Base-by-base conservation (phyloP, 805 yeast species). In the Blastobotrys americana region DNA sequence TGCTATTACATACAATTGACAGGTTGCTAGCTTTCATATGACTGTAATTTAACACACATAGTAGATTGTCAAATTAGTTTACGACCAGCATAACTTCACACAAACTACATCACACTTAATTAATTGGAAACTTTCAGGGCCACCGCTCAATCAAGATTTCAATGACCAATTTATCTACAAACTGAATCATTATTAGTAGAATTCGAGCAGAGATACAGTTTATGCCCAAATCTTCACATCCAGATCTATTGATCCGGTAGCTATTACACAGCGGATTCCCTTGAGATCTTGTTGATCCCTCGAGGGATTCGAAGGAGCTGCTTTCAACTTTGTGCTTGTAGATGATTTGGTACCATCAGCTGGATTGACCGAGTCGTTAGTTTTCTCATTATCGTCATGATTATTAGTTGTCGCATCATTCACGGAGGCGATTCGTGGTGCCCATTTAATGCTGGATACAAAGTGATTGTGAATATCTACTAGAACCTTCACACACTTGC, bases 401-500 rank as follows among this genome's bases (percentile, higher is more conserved):
- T 42, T 46, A 6, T 52, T 55, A 45, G 46, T 54, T 44, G 40
- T 55, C 43, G 43, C 50, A 54, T 39, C 55, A 43, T 45, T 56
- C 51, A 42, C 57, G 52, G 51, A 56, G 54, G 37, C 48, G 13
- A 34, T 19, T 13, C 34, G 31, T 51, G 55, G 68, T 22, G 54
- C 60, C 63, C 66, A 49, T 27, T 56, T 47, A 25, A 87, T 64
- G 39, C 76, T 70, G 52, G 78, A 84, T 2, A 88, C 74, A 62
- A 88, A 89, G 21, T 84, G 88, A n/a, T 77, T 80, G 60, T 87
- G 95, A 0, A 71, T 69, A 40, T 75, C 79, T 2, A 58, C 60
- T 39, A 86, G 67, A 1, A 77, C 70, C 39, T 73, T 64, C 2
- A 77, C 64, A 31, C 80, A 76, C 47, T 63, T 66, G 9, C 73